phyloP scores from a whole-genome alignment of 139 green algal species.

The Desmodesmus armatus region DNA sequence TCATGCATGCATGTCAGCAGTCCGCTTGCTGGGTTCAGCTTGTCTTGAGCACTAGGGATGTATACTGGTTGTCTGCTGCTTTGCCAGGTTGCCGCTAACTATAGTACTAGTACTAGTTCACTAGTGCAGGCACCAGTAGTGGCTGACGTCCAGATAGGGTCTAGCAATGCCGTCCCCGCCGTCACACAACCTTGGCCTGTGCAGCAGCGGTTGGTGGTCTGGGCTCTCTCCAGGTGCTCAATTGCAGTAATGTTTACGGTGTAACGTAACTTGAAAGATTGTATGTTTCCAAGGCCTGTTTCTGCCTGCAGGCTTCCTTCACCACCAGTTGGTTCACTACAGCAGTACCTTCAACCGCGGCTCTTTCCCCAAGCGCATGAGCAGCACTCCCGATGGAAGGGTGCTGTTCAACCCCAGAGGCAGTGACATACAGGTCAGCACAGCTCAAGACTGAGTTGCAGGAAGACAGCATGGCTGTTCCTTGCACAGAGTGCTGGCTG shows the following conservation, averaged over 20 bases:
- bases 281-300: background rate
- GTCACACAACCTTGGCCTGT: background rate
- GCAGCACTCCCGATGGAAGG: constrained; percentile 66
- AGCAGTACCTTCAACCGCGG: constrained; percentile 70
- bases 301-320: constrained; percentile 7
- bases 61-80: too few relatives aligned
- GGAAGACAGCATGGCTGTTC: background rate
- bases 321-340: constrained; percentile 81
- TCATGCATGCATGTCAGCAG: too few relatives aligned
- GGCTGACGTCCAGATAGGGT: background rate
- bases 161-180: background rate
- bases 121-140: too few relatives aligned
- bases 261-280: background rate
- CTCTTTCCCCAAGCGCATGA: constrained; percentile 65
- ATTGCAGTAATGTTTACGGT: too few relatives aligned
- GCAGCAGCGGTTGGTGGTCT: too few relatives aligned
- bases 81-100: too few relatives aligned
- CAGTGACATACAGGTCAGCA: constrained; percentile 64
- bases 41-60: too few relatives aligned
- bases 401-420: constrained; percentile 84
- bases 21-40: too few relatives aligned
- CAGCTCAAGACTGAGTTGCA: background rate
- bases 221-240: too few relatives aligned
- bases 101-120: too few relatives aligned
- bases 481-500: background rate